Conservation (phyloP, 148 eudicot species). For the Salicornia ramosissima region DNA sequence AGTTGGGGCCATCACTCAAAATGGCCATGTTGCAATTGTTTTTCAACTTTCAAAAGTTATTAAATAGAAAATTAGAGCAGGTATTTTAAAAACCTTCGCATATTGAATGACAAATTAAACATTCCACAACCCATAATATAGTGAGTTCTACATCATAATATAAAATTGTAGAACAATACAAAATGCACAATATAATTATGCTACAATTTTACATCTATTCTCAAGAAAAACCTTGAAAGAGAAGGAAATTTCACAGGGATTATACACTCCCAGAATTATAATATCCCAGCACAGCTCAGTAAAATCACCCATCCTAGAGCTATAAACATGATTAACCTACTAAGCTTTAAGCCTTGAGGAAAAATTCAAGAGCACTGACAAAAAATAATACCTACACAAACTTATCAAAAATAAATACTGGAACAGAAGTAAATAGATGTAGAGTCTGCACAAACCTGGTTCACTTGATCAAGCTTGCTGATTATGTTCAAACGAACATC, state of each 20-base stretch:
- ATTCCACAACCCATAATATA: too few species aligned
- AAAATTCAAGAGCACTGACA: not conserved
- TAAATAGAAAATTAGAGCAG: too few species aligned
- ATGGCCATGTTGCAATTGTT: too few species aligned
- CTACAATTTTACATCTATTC: too few species aligned
- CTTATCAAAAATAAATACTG: not conserved
- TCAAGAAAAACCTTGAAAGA: not conserved
- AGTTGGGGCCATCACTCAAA: too few species aligned
- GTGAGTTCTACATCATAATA: too few species aligned
- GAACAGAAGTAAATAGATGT: not conserved
- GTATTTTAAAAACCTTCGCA: too few species aligned
- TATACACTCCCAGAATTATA: too few species aligned
- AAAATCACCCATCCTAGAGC: not conserved
- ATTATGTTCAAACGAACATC: conserved; percentile 97
- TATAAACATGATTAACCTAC: not conserved
- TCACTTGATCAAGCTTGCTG: conserved; percentile 99
- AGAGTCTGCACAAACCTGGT: conserved; percentile 55
- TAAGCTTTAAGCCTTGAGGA: not conserved
- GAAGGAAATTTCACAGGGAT: not conserved
- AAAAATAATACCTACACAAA: not conserved
- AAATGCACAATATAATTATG: too few species aligned
- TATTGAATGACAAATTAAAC: too few species aligned
- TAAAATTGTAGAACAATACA: too few species aligned
- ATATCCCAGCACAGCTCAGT: not conserved
- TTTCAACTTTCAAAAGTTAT: too few species aligned